phyloP scores from a whole-genome alignment of 345 rosid genomes.

The Pelargonium nanum region DNA sequence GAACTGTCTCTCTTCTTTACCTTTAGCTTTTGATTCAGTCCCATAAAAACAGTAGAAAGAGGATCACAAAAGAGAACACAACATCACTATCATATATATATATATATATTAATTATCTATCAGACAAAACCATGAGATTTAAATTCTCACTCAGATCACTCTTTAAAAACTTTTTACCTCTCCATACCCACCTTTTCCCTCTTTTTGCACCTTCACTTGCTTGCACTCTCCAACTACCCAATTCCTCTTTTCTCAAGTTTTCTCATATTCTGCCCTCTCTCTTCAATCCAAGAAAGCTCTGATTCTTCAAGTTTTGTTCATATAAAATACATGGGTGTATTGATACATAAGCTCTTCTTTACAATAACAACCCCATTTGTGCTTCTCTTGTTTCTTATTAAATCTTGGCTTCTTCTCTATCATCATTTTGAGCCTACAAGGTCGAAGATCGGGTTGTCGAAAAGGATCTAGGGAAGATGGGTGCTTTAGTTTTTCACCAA shows the following conservation, averaged over 20 bases:
- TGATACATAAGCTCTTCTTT: slow-evolving; percentile 43
- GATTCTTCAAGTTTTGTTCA: slow-evolving; percentile 55
- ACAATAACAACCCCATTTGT: slow-evolving; percentile 28
- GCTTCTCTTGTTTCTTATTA: slow-evolving; percentile 21
- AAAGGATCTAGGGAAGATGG: slow-evolving; percentile 33
- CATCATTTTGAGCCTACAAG: slow-evolving; percentile 11
- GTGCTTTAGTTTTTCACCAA: slow-evolving; percentile 22
- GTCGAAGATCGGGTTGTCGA: slow-evolving; percentile 2
- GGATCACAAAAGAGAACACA: slow-evolving; percentile 12
- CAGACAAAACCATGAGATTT: slow-evolving; percentile 9
- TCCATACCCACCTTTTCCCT: slow-evolving; percentile 24
- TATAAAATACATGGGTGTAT: slow-evolving; percentile 16
- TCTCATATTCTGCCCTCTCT: slow-evolving; percentile 72
- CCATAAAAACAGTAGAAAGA: slow-evolving; percentile 38
- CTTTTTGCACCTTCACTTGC: slow-evolving; percentile 70
- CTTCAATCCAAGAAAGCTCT: slow-evolving; percentile 67
- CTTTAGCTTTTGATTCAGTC: slow-evolving; percentile 38
- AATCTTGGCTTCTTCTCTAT: slow-evolving; percentile 25
- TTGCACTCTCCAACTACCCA: slow-evolving; percentile 55
- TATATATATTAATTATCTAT: background rate
- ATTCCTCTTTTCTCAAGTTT: slow-evolving; percentile 95
- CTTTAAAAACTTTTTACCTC: slow-evolving; percentile 16
- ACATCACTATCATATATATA: slow-evolving; percentile 3
- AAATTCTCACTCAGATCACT: slow-evolving; percentile 16
- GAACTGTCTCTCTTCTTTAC: slow-evolving; percentile 9